A percentile compares a stretch with the other conserved stretches of the same genome.
Evolutionary conservation across 495 filamentous ascomycete species (phyloP).

Genomic region (Annulohypoxylon nitens): DNA sequence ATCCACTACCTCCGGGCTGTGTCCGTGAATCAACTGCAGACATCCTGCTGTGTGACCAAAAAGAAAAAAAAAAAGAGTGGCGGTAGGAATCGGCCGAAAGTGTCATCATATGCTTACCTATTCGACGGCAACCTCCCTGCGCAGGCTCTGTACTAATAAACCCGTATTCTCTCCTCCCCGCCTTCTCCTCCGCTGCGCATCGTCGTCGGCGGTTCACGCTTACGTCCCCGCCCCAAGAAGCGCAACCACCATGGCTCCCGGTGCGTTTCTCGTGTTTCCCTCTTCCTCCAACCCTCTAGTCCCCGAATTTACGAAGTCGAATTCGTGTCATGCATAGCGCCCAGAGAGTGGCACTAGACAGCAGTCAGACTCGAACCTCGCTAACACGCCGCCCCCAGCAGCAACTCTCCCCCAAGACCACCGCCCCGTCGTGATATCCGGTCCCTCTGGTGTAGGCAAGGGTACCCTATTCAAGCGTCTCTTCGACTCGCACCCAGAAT

Average conservation of each 20-base stretch:
- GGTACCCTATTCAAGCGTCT: slow-evolving; percentile 85
- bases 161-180: slow-evolving; percentile 3
- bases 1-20: slow-evolving; percentile 28
- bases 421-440: slow-evolving; percentile 86
- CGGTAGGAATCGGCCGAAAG: neutral
- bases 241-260: slow-evolving; percentile 60
- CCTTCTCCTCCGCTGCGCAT: slow-evolving; percentile 17
- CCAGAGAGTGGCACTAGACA: neutral
- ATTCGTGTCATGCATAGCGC: neutral
- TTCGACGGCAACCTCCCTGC: slow-evolving; percentile 23
- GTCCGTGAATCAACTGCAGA: slow-evolving; percentile 30
- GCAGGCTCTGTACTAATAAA: slow-evolving; percentile 22
- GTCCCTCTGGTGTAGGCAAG: slow-evolving; percentile 89
- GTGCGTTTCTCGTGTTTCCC: slow-evolving; percentile 48
- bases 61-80: slow-evolving; percentile 26
- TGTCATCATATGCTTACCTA: slow-evolving; percentile 34
- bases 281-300: neutral
- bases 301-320: slow-evolving; percentile 6
- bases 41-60: slow-evolving; percentile 24
- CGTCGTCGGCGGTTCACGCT: slow-evolving; percentile 13
- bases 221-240: slow-evolving; percentile 8
- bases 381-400: slow-evolving; percentile 17
- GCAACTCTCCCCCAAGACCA: slow-evolving; percentile 56
- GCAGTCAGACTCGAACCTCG: neutral
- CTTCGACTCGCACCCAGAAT: slow-evolving; percentile 71